Percentiles rank a stretch among this genome's conserved stretches.
Evolutionary conservation across 2,329 filamentous ascomycete species (phyloP).

Genomic region (Didymella glomerata): DNA sequence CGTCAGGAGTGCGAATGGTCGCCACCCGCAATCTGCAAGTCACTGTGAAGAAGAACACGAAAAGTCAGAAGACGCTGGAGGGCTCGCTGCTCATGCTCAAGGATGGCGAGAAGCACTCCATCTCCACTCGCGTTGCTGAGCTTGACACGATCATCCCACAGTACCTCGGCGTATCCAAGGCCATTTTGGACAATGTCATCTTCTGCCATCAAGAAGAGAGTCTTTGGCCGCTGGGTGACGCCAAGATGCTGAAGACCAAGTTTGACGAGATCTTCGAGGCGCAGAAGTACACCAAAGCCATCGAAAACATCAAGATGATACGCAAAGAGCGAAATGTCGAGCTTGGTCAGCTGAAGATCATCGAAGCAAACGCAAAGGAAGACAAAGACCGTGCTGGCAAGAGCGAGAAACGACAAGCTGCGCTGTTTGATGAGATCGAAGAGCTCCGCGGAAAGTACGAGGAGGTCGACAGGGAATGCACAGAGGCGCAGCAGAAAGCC

Average conservation of each 20-base stretch:
- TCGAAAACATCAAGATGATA: conserved; percentile 90
- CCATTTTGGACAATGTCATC: conserved; percentile 92
- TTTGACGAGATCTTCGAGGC: conserved; percentile 99
- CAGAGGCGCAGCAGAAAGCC: conserved; percentile 58
- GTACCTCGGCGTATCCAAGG: conserved; percentile 86
- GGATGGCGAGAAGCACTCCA: conserved; percentile 78
- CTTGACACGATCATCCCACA: conserved; percentile 85
- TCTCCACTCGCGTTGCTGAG: conserved; percentile 82
- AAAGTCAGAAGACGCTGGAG: conserved; percentile 84
- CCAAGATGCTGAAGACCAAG: conserved; percentile 83
- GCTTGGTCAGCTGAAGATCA: conserved; percentile 74
- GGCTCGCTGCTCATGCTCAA: conserved; percentile 77
- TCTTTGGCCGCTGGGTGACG: conserved; percentile 94
- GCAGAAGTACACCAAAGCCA: conserved; percentile 94
- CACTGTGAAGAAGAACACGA: conserved; percentile 80
- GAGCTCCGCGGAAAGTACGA: conserved; percentile 44
- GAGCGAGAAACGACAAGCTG: conserved; percentile 60
- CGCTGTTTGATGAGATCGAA: conserved; percentile 73
- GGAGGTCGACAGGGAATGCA: conserved; percentile 44
- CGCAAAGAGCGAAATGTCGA: conserved; percentile 83
- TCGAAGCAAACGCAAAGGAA: conserved; percentile 78
- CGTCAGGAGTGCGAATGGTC: conserved; percentile 80
- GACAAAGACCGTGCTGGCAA: conserved; percentile 86
- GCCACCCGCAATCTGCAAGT: conserved; percentile 85
- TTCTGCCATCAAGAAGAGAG: conserved; percentile 99